phyloP scores from a whole-genome alignment of 1,284 basidiomycete species.

The Marasmius fiardii region DNA sequence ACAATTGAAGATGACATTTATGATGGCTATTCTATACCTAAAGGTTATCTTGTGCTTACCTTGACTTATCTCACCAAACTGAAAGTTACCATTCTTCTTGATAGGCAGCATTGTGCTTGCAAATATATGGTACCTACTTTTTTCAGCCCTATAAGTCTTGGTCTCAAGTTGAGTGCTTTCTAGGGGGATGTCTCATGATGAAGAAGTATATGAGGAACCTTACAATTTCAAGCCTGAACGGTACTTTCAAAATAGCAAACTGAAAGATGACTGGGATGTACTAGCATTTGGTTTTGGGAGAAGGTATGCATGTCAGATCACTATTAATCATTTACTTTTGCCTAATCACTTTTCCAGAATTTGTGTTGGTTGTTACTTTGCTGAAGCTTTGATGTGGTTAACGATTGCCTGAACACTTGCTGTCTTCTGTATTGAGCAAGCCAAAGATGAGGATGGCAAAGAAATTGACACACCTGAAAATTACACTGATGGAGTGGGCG shows the following conservation, averaged over 20 bases:
- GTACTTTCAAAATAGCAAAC: slow-evolving; percentile 24
- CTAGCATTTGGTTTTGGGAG: slow-evolving; percentile 30
- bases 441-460: neutral
- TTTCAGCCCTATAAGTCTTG: neutral
- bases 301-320: slow-evolving; percentile 12
- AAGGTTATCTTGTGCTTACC: slow-evolving; percentile 15
- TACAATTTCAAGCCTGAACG: slow-evolving; percentile 27
- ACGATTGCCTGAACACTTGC: slow-evolving; percentile 7
- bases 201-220: slow-evolving; percentile 26
- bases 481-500: neutral
- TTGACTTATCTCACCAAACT: neutral
- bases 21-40: slow-evolving; percentile 29
- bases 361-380: slow-evolving; percentile 6
- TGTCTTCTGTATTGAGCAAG: slow-evolving; percentile 1
- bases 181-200: slow-evolving; percentile 33
- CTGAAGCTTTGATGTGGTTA: slow-evolving; percentile 5
- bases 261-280: slow-evolving; percentile 18
- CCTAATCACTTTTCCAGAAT: neutral
- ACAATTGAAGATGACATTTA: slow-evolving; percentile 28
- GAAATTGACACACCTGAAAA: slow-evolving; percentile 5
- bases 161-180: no score
- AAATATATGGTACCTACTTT: slow-evolving; percentile 35
- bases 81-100: neutral
- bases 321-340: no score
- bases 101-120: slow-evolving; percentile 21